These are phyloP conservation scores for Sinapis alba DNA, from an alignment of 441 rosid genomes.

Conservation along the genomic window DNA sequence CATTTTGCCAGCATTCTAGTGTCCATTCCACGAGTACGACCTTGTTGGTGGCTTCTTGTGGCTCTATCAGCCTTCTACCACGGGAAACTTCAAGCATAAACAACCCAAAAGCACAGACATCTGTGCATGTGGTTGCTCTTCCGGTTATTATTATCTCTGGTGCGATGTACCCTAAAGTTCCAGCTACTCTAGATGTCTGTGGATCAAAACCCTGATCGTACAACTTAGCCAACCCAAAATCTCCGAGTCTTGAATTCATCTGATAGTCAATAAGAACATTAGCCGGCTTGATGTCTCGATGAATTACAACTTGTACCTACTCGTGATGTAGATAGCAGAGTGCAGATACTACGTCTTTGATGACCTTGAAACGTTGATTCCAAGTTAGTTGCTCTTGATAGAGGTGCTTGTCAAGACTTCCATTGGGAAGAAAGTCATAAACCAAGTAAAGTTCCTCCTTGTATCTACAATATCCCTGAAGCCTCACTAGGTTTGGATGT, in stretches of 20 bases:
- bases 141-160: slow-evolving; percentile 21
- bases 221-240: slow-evolving; percentile 26
- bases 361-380: slow-evolving; percentile 33
- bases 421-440: slow-evolving; percentile 35
- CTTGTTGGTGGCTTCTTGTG: background rate
- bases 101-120: slow-evolving; percentile 18
- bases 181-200: slow-evolving; percentile 24
- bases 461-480: slow-evolving; percentile 26
- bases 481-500: slow-evolving; percentile 29
- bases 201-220: slow-evolving; percentile 28
- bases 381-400: slow-evolving; percentile 15
- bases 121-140: slow-evolving; percentile 29
- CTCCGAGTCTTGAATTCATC: slow-evolving; percentile 28
- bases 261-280: slow-evolving; percentile 29
- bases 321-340: slow-evolving; percentile 25
- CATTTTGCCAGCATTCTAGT: slow-evolving; percentile 12
- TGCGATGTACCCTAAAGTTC: slow-evolving; percentile 34
- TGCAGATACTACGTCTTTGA: slow-evolving; percentile 28
- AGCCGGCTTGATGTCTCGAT: slow-evolving; percentile 29
- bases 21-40: slow-evolving; percentile 17
- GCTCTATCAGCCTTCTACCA: slow-evolving; percentile 24
- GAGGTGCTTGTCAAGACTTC: slow-evolving; percentile 29
- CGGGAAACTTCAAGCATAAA: slow-evolving; percentile 31
- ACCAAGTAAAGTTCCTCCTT: slow-evolving; percentile 24
- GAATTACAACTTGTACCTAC: slow-evolving; percentile 26